phyloP scores from a whole-genome alignment of 2,329 filamentous ascomycete species.

The Leptographium procerum region DNA sequence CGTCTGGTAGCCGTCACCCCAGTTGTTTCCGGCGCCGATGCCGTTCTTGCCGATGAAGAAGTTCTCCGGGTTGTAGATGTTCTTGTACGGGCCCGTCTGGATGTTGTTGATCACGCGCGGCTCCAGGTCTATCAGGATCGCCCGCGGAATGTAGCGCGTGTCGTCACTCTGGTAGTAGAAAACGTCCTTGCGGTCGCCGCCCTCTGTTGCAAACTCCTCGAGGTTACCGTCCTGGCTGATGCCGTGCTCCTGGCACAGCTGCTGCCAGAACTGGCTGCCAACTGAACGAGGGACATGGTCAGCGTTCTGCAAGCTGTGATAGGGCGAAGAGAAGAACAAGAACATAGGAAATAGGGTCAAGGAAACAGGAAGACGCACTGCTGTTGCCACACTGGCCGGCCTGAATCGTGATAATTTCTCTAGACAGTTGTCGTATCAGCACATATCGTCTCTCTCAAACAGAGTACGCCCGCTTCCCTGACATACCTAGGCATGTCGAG shows the following conservation, averaged over 20 bases:
- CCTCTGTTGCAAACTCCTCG: slow-evolving; percentile 94
- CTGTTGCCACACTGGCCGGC: slow-evolving; percentile 99
- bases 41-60: slow-evolving; percentile 95
- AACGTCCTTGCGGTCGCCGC: slow-evolving; percentile 95
- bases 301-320: too few relatives aligned
- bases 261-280: slow-evolving; percentile 97
- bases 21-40: slow-evolving; percentile 92
- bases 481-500: slow-evolving; percentile 24
- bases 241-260: slow-evolving; percentile 93
- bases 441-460: background rate
- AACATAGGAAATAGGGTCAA: background rate
- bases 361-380: slow-evolving; percentile 46
- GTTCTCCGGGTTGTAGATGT: slow-evolving; percentile 99
- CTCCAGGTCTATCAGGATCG: slow-evolving; percentile 90
- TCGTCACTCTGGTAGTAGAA: slow-evolving; percentile 99
- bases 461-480: too few relatives aligned
- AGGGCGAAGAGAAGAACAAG: too few relatives aligned
- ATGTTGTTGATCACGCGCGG: slow-evolving; percentile 87
- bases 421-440: slow-evolving; percentile 29
- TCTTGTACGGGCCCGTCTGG: slow-evolving; percentile 86
- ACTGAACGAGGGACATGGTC: slow-evolving; percentile 58
- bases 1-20: slow-evolving; percentile 91
- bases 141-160: slow-evolving; percentile 92
- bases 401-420: slow-evolving; percentile 98
- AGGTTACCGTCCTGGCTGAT: slow-evolving; percentile 96